These are phyloP conservation scores for Fusarium sp. DNA, from an alignment of 2,329 filamentous ascomycete species.

Conservation along the genomic window DNA sequence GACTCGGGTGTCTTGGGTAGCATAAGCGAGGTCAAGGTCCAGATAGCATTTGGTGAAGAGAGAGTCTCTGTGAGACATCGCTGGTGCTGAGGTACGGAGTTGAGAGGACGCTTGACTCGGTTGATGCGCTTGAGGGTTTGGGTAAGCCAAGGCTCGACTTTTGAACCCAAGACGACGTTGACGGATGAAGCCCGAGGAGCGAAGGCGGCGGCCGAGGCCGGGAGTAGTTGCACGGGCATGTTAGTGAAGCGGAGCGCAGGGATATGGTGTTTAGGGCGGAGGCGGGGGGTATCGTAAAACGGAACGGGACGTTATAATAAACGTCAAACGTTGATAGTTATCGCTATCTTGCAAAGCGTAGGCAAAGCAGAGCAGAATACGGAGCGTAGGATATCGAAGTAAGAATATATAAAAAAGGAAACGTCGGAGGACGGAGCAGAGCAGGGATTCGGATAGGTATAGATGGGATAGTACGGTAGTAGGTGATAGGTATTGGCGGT, in stretches of 20 bases:
- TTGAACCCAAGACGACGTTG: constrained; percentile 93
- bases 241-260: constrained; percentile 44
- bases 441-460: constrained; percentile 46
- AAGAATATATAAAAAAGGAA: constrained; percentile 62
- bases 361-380: constrained; percentile 27
- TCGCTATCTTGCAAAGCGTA: constrained; percentile 6
- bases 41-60: constrained; percentile 91
- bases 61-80: constrained; percentile 95
- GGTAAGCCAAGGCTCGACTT: constrained; percentile 96
- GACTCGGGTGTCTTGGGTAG: constrained; percentile 89
- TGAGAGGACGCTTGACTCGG: constrained; percentile 94
- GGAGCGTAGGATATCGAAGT: constrained; percentile 45
- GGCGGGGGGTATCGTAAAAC: constrained; percentile 24
- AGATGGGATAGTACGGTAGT: constrained; percentile 15
- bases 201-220: constrained; percentile 96
- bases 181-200: constrained; percentile 90
- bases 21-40: constrained; percentile 95
- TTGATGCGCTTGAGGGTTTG: constrained; percentile 97
- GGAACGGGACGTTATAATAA: constrained; percentile 23
- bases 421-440: constrained; percentile 67
- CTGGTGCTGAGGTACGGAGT: constrained; percentile 96
- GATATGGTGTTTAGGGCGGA: constrained; percentile 25
- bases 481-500: constrained; percentile 7
- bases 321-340: constrained; percentile 21
- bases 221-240: constrained; percentile 95